Evolutionary conservation across 768 basidiomycete genomes (phyloP).

Genomic region (Tubosaeta sp.): DNA sequence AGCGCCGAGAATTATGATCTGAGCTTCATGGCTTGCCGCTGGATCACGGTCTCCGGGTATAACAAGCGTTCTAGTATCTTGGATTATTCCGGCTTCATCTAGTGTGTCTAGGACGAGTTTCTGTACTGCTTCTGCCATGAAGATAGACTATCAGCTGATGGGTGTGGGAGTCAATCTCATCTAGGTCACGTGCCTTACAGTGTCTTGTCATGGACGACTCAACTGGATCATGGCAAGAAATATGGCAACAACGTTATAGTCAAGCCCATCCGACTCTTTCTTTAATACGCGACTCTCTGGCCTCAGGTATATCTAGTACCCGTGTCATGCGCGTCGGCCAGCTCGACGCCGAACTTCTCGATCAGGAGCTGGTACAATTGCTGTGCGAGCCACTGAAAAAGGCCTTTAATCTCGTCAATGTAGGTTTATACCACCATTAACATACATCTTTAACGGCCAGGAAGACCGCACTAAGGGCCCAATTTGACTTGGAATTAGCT

Average conservation of each 20-base stretch:
- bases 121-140: conserved; percentile 77
- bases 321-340: conserved; percentile 82
- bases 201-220: conserved; percentile 13
- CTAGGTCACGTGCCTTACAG: conserved; percentile 12
- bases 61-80: conserved; percentile 64
- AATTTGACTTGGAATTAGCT: conserved; percentile 70
- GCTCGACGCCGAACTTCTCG: conserved; percentile 86
- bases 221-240: conserved; percentile 19
- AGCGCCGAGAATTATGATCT: conserved; percentile 82
- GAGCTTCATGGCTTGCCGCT: conserved; percentile 68
- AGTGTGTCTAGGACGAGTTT: conserved; percentile 75
- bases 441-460: conserved; percentile 14
- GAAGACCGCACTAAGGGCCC: conserved; percentile 55
- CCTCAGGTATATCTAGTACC: conserved; percentile 28
- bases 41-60: conserved; percentile 59
- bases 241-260: conserved; percentile 65
- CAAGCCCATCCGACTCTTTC: conserved; percentile 52
- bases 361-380: conserved; percentile 79
- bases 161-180: conserved; percentile 16
- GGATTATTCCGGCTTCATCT: conserved; percentile 48
- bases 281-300: conserved; percentile 42
- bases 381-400: conserved; percentile 78
- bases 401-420: conserved; percentile 64
- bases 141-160: not conserved
- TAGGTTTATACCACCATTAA: conserved; percentile 33